Conservation (phyloP, 1,139 yeast genomes). For the Petasospora fabianii region DNA sequence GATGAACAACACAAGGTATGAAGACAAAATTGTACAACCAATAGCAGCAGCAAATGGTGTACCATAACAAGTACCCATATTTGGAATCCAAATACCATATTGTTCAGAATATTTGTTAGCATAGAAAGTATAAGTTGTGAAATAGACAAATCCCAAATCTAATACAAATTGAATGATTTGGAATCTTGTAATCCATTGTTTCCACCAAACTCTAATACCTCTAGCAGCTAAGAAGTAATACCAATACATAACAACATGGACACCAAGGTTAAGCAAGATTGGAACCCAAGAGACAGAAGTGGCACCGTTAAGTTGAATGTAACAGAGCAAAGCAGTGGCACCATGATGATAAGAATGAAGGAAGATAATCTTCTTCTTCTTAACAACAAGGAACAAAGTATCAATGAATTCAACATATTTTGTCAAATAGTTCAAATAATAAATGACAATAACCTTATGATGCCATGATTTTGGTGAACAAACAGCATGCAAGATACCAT, state of each 20-base stretch:
- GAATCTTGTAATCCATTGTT: constrained; percentile 97
- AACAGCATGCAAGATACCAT: constrained; percentile 84
- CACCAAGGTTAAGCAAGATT: constrained; percentile 81
- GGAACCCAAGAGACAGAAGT: constrained; percentile 97
- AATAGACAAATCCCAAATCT: constrained; percentile 86
- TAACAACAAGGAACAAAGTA: constrained; percentile 86
- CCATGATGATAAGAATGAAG: constrained; percentile 98
- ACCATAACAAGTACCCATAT: constrained; percentile 86
- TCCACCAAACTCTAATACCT: constrained; percentile 98
- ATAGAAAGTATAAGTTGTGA: constrained; percentile 82
- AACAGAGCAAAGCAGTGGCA: constrained; percentile 93
- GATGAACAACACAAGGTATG: constrained; percentile 86
- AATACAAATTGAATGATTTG: constrained; percentile 92
- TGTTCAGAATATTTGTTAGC: constrained; percentile 55
- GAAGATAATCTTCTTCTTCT: constrained; percentile 85
- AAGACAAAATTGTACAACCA: constrained; percentile 86
- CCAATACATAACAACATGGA: constrained; percentile 97
- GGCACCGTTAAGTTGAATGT: constrained; percentile 85
- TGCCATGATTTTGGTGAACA: constrained; percentile 83
- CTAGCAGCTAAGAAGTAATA: constrained; percentile 92
- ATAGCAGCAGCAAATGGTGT: constrained; percentile 88
- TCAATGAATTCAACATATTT: constrained; percentile 84
- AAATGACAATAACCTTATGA: constrained; percentile 75
- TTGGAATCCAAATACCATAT: constrained; percentile 54
- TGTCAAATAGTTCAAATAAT: constrained; percentile 75